Conservation (phyloP, 2,329 filamentous ascomycete species). For the Aspergillus sp. region DNA sequence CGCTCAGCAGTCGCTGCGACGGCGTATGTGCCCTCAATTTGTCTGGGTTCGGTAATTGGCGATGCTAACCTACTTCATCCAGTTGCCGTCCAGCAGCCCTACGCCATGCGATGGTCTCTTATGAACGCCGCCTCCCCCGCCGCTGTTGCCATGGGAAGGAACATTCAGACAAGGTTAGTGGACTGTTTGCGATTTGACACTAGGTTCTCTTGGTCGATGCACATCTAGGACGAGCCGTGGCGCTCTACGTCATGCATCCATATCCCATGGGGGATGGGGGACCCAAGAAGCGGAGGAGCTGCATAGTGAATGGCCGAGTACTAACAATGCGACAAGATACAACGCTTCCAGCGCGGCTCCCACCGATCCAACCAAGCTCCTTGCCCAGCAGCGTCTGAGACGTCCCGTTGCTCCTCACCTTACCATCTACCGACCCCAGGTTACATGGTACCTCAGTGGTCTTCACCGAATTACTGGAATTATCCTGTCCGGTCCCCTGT, state of each 20-base stretch:
- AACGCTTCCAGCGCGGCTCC: conserved; percentile 30
- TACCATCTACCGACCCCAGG: conserved; percentile 78
- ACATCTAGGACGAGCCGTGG: neutral
- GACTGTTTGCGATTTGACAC: neutral
- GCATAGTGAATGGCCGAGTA: neutral
- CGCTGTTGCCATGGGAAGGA: conserved; percentile 44
- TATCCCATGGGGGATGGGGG: neutral
- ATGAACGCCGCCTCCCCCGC: conserved; percentile 45
- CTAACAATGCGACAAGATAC: conserved; percentile 25
- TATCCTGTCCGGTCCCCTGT: conserved; percentile 69
- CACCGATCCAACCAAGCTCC: conserved; percentile 54
- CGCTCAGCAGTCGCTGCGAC: conserved; percentile 49
- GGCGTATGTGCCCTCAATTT: conserved; percentile 40
- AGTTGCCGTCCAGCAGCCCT: conserved; percentile 49
- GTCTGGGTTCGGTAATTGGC: conserved; percentile 14
- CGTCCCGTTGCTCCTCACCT: conserved; percentile 86
- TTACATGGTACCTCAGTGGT: conserved; percentile 77
- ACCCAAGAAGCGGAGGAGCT: neutral
- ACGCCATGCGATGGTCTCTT: conserved; percentile 42
- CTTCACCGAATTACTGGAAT: conserved; percentile 84
- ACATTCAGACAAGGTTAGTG: conserved; percentile 46
- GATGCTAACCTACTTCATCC: conserved; percentile 22
- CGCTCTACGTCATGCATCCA: conserved; percentile 29
- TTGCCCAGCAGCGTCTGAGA: conserved; percentile 74
- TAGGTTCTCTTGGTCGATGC: neutral